Evolutionary conservation across 495 filamentous ascomycete genomes (phyloP).

Genomic region (Tetracladium setigerum): DNA sequence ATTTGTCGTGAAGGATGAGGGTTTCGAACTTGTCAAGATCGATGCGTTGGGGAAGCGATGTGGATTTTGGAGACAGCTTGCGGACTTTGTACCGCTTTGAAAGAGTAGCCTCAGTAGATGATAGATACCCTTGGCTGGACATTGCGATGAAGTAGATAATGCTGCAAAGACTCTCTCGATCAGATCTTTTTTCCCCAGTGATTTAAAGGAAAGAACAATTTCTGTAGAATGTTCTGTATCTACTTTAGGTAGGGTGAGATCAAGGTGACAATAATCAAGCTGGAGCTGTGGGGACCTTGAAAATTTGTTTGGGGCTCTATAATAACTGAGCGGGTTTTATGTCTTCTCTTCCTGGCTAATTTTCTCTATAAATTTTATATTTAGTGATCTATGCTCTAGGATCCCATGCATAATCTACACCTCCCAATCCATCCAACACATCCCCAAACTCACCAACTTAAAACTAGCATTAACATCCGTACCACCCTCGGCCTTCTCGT

Average conservation of each 20-base stretch:
- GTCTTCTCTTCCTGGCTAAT: no score
- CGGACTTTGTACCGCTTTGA: constrained; percentile 30
- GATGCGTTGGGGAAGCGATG: constrained; percentile 38
- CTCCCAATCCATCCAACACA: constrained; percentile 19
- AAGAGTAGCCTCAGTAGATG: no score
- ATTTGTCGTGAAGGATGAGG: constrained; percentile 39
- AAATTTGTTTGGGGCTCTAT: no score
- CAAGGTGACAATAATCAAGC: constrained; percentile 71
- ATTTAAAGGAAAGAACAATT: no score
- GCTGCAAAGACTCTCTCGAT: no score
- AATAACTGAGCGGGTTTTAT: no score
- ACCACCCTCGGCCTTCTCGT: constrained; percentile 24
- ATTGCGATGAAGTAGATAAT: no score
- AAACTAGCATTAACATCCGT: constrained; percentile 24
- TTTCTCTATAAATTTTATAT: no score
- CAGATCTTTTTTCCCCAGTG: no score
- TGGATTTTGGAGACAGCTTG: constrained; percentile 45
- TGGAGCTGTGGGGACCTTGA: no score
- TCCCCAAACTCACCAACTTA: constrained; percentile 25
- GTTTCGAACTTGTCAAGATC: constrained; percentile 33
- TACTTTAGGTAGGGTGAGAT: constrained; percentile 59
- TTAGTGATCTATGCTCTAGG: constrained; percentile 13
- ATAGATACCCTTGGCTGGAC: no score
- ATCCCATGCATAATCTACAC: constrained; percentile 22
- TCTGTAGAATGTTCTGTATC: no score